Evolutionary conservation across 305 asterid species (phyloP).

Genomic region (Stenogyne calaminthoides): DNA sequence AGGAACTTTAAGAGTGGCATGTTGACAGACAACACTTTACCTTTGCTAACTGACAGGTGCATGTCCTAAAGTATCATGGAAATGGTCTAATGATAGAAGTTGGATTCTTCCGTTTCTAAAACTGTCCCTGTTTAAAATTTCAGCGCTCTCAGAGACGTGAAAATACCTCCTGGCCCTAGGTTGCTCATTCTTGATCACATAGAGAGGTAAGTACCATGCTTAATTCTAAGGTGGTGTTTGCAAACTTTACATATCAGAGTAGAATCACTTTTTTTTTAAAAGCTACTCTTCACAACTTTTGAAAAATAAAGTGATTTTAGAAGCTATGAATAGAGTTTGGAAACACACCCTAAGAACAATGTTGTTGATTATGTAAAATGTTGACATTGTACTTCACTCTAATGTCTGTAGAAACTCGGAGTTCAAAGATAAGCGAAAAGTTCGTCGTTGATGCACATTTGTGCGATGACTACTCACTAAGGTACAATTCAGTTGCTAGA

Average conservation of each 20-base stretch:
- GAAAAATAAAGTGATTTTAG: no score
- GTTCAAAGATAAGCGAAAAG: conserved; percentile 46
- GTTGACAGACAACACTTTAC: conserved; percentile 80
- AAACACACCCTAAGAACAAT: not conserved
- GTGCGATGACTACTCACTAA: not conserved
- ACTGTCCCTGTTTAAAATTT: not conserved
- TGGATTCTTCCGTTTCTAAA: conserved; percentile 1
- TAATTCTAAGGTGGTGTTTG: not conserved
- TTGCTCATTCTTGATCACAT: conserved; percentile 81
- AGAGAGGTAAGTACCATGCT: conserved; percentile 53
- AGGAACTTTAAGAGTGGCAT: conserved; percentile 91
- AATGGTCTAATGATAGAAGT: not conserved
- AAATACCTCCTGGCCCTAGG: conserved; percentile 90
- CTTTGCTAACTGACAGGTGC: conserved; percentile 84
- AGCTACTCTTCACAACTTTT: no score
- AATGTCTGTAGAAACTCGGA: conserved; percentile 61
- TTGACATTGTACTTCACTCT: conserved; percentile 20
- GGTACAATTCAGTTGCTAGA: conserved; percentile 20
- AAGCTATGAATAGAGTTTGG: no score
- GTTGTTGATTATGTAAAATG: conserved; percentile 7
- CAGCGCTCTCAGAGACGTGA: conserved; percentile 91
- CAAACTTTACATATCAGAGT: no score
- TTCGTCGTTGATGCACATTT: conserved; percentile 33
- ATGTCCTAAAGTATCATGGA: conserved; percentile 6
- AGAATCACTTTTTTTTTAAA: no score